Evolutionary conservation across 192 early-diverging fungal genomes (phyloP), one percentile per base, ranked within the genome.

Genomic region (Umbelopsis sp.): DNA sequence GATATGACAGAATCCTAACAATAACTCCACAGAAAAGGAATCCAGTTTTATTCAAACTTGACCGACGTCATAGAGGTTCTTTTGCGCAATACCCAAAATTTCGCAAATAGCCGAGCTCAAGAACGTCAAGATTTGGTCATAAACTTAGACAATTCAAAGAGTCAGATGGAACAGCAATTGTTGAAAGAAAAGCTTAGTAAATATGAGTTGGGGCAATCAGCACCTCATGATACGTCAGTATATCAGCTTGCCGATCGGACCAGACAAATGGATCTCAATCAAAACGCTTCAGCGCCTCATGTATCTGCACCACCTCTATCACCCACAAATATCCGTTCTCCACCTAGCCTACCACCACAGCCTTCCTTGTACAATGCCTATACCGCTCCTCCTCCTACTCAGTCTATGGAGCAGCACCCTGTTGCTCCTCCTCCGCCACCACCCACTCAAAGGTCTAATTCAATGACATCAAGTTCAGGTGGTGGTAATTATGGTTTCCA

Each of bases 41-140:
- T 93, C 32, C 84, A 87, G 24, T 95, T 91, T 66, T 94, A 94
- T 68, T 75, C 83, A 4, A 85, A 87, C 50, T 72, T 94, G 54
- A 78, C 72, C 21, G 88, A 86, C 2, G 54, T 88, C 29, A 81
- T 92, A 5, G 83, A 86, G 47, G 73, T 81, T 43, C 81, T 93
- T 20, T 74, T 66, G 31, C 80, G 77, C n/a, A 87, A 82, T 12
- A 82, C 83, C 2, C 77, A 78, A 10, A 82, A 83, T n/a, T 93
- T 92, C 74, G 81, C 85, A 16, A 66, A 80, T 14, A 76, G 85
- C 16, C 83, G 94, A 38, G 79, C 72, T 25, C 78, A 88, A 32
- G 93, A 95, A 68, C 82, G 90, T 21, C 70, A 75, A n/a, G 70
- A 78, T 26, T 54, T 94, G 14, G 81, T 81, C 43, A 72, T 83